Evolutionary conservation across 2,329 filamentous ascomycete genomes (phyloP).

Genomic region (Fusarium vanettenii): DNA sequence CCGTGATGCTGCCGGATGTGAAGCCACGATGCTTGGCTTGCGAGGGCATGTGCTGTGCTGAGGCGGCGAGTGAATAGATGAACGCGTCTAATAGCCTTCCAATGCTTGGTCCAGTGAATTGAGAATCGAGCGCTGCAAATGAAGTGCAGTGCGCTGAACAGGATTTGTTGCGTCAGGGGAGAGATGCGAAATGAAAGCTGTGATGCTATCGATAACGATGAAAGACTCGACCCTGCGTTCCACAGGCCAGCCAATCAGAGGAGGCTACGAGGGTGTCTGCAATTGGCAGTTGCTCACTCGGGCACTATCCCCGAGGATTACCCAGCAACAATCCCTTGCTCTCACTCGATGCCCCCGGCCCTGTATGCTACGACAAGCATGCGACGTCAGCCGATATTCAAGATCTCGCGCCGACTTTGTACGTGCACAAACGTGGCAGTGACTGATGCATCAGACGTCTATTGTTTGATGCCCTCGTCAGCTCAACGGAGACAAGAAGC

Average conservation of each 20-base stretch:
- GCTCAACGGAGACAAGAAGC: conserved; percentile 9
- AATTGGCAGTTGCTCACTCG: neutral
- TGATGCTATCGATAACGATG: conserved; percentile 37
- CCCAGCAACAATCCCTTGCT: conserved; percentile 13
- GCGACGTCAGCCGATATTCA: conserved; percentile 41
- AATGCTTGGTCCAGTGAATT: neutral
- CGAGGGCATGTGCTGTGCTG: neutral
- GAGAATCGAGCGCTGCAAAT: conserved; percentile 2
- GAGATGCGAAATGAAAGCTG: conserved; percentile 34
- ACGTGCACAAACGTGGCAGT: conserved; percentile 9
- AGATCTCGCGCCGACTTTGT: conserved; percentile 17
- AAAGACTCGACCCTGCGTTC: conserved; percentile 9
- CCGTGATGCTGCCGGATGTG: conserved; percentile 6
- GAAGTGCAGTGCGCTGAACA: conserved; percentile 8
- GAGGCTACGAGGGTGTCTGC: neutral
- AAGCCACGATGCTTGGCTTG: neutral
- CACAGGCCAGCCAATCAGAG: conserved; percentile 19
- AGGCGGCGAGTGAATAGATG: neutral
- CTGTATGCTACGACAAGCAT: conserved; percentile 33
- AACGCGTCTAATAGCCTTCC: neutral
- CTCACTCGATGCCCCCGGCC: neutral
- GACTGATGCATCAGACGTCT: conserved; percentile 22
- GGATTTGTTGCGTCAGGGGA: conserved; percentile 1
- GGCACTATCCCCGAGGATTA: conserved; percentile 35
- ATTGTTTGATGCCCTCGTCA: conserved; percentile 12